Base-by-base conservation (phyloP, 306 rosid genomes). In the Vigna unguiculata region DNA sequence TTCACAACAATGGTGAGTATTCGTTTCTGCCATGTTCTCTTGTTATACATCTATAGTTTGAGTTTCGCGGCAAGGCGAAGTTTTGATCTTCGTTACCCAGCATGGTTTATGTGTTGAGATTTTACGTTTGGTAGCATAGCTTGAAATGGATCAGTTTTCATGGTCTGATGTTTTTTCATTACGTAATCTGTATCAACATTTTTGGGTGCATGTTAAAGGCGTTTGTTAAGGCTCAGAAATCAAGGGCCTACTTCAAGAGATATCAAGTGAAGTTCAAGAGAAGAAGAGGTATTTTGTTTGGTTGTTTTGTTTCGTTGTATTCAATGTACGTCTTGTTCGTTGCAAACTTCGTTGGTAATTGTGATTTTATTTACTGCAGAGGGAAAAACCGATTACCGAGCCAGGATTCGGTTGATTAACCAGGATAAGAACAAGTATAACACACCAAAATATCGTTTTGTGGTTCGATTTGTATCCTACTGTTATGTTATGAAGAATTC, bases 381-480 rank as follows among this genome's bases (percentile, higher is more conserved):
- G 86, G 97, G 98, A 0, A 95, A 92, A 86, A 95, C 98, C 0
- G 98, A 95, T 52, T 95, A 95, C 63, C 80, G 98, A 0, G 98
- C 98, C 11, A 85, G 98, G 77, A 86, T 92, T 69, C 86, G 98
- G 24, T 72, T 94, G 49, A 92, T 95, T 19, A 95, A 95, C 13
- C 98, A 95, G 41, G 98, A 95, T 55, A 94, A 94, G 64, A 94
- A 94, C 80, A 94, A 91, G 53, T 94, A 90, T 66, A 94, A 94
- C 66, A 94, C 97, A 0, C 98, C 98, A 0, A 94, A 94, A 58
- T 92, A 89, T 36, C 92, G 97, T 0, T 86, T 89, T 25, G 98
- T 90, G 1, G 96, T 95, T 17, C 88, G 97, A 66, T 84, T 88
- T 60, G 98, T 93, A 93, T 91, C 98, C 98, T 57, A 4, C 0